These are phyloP conservation scores for Pestalotiopsis sp. DNA, from an alignment of 2,329 filamentous ascomycete species.

Conservation along the genomic window DNA sequence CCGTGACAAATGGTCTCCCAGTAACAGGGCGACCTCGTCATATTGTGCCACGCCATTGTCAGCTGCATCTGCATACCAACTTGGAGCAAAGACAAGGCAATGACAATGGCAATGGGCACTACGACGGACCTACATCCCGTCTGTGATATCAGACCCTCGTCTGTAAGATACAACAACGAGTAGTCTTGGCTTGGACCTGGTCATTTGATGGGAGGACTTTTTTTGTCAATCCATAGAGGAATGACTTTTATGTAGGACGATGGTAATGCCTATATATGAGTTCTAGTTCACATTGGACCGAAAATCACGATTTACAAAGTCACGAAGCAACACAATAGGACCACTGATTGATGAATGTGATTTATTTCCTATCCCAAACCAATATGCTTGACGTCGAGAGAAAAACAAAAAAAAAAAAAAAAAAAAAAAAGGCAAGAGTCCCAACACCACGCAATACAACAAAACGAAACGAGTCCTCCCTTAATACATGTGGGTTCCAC, in stretches of 20 bases:
- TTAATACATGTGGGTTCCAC: slow-evolving; percentile 20
- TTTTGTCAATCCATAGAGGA: background rate
- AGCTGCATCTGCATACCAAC: too few species aligned
- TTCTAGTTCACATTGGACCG: background rate
- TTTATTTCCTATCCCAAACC: slow-evolving; percentile 36
- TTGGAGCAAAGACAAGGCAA: too few species aligned
- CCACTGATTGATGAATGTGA: slow-evolving; percentile 24
- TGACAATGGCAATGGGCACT: too few species aligned
- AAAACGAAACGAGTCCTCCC: slow-evolving; percentile 21
- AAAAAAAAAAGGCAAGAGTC: slow-evolving; percentile 17
- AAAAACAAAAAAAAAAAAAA: slow-evolving; percentile 21
- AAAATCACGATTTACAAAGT: background rate
- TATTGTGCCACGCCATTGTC: too few species aligned
- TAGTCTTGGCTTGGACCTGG: too few species aligned
- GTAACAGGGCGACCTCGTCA: too few species aligned
- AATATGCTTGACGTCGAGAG: slow-evolving; percentile 23
- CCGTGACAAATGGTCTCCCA: too few species aligned
- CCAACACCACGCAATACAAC: slow-evolving; percentile 18
- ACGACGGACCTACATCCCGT: too few species aligned
- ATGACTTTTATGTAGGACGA: background rate
- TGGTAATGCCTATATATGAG: too few species aligned
- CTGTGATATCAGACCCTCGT: too few species aligned
- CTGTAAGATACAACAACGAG: too few species aligned
- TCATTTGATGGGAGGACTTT: too few species aligned
- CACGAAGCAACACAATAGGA: slow-evolving; percentile 12